A percentile compares a stretch with the other conserved stretches of the same genome.
phyloP scores from a whole-genome alignment of 805 yeast species.

The Metschnikowia lachancei region DNA sequence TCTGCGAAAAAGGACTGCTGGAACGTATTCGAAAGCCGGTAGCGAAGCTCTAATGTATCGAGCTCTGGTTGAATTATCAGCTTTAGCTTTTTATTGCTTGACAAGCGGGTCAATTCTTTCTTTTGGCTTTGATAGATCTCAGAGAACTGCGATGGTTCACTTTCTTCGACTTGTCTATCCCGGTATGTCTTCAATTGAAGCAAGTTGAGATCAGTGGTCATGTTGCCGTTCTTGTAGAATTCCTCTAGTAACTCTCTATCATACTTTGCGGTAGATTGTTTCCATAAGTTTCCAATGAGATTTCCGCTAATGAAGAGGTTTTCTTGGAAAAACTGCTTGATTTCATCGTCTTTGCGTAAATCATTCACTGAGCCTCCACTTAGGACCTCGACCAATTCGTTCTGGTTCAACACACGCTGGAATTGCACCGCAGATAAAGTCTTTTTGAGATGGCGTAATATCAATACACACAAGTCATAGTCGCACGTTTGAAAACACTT shows the following conservation, averaged over 20 bases:
- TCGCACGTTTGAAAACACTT: conserved; percentile 63
- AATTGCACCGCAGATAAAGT: conserved; percentile 64
- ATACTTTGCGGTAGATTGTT: conserved; percentile 27
- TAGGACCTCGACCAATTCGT: conserved; percentile 30
- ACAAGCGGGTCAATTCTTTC: conserved; percentile 19
- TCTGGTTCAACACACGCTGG: conserved; percentile 58
- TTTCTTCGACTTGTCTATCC: conserved; percentile 14
- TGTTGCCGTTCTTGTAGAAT: conserved; percentile 34
- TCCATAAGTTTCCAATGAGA: conserved; percentile 39
- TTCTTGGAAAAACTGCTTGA: conserved; percentile 17
- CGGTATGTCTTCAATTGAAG: conserved; percentile 20
- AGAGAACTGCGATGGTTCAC: conserved; percentile 4
- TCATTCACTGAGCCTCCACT: conserved; percentile 31
- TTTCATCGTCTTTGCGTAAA: conserved; percentile 18
- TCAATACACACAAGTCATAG: conserved; percentile 57
- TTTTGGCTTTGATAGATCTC: conserved; percentile 24
- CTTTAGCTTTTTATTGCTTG: conserved; percentile 19
- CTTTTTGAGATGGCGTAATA: conserved; percentile 53
- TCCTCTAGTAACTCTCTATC: conserved; percentile 25
- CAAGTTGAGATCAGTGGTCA: conserved; percentile 20
- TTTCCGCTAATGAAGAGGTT: conserved; percentile 35
- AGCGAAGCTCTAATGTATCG: conserved; percentile 32
- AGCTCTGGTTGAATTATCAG: conserved; percentile 29
- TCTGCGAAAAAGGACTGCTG: conserved; percentile 28
- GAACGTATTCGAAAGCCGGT: conserved; percentile 34